These are phyloP conservation scores for Lasiodiplodia citricola DNA, from an alignment of 2,329 filamentous ascomycete species.

Conservation along the genomic window DNA sequence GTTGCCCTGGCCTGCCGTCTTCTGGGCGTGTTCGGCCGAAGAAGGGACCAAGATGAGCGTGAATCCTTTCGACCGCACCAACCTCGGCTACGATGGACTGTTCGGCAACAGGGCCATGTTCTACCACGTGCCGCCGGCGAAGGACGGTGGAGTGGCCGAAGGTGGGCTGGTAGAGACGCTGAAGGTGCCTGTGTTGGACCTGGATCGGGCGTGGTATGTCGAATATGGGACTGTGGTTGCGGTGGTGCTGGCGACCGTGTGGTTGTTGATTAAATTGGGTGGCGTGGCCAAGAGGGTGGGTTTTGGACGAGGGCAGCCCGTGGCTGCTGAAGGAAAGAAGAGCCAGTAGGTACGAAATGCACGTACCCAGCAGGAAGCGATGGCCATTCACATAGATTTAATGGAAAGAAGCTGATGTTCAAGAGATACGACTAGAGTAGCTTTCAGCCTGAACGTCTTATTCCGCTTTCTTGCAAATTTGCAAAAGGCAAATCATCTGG, in stretches of 20 bases:
- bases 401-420: not conserved
- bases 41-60: slow-evolving; percentile 69
- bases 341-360: not conserved
- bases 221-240: slow-evolving; percentile 50
- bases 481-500: not conserved
- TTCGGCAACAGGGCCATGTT: slow-evolving; percentile 81
- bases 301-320: not conserved
- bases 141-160: slow-evolving; percentile 11
- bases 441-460: not conserved
- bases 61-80: slow-evolving; percentile 84
- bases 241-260: slow-evolving; percentile 51
- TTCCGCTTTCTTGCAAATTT: not conserved
- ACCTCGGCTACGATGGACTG: slow-evolving; percentile 83
- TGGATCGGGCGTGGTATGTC: slow-evolving; percentile 43
- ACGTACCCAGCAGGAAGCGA: not conserved
- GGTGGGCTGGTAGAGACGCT: slow-evolving; percentile 39
- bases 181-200: slow-evolving; percentile 51
- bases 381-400: not conserved
- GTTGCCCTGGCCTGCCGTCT: slow-evolving; percentile 82
- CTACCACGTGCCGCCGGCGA: slow-evolving; percentile 66
- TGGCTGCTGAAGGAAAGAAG: not conserved
- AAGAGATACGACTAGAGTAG: not conserved
- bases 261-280: slow-evolving; percentile 50
- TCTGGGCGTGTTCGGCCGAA: slow-evolving; percentile 83
- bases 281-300: slow-evolving; percentile 13